Evolutionary conservation across 495 filamentous ascomycete genomes (phyloP).

Genomic region (Schizothecium vesticola): DNA sequence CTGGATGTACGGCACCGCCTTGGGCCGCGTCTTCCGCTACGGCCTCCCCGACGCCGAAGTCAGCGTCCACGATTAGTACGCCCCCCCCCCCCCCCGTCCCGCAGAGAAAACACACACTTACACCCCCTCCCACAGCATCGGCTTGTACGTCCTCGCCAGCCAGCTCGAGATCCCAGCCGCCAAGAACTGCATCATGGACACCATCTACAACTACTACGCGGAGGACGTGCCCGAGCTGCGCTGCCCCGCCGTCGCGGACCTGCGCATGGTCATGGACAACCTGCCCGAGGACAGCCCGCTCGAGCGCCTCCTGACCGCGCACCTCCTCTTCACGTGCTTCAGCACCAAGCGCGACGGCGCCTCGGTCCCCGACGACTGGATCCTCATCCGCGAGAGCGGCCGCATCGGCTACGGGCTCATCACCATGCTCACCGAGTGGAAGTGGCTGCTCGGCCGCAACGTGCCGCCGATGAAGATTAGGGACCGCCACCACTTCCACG

Average conservation of each 20-base stretch:
- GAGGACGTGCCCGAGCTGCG: not conserved
- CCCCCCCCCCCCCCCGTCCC: not conserved
- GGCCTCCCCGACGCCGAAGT: constrained; percentile 12
- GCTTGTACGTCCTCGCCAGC: constrained; percentile 24
- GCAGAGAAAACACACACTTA: not conserved
- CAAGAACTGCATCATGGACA: constrained; percentile 15
- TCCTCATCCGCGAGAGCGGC: not conserved
- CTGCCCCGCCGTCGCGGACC: constrained; percentile 17
- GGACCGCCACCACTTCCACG: constrained; percentile 22
- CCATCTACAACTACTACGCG: constrained; percentile 19
- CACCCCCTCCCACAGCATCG: constrained; percentile 13
- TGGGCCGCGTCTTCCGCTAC: constrained; percentile 17
- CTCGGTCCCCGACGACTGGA: constrained; percentile 18
- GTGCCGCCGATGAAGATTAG: constrained; percentile 26
- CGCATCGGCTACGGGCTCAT: constrained; percentile 16
- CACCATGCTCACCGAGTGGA: constrained; percentile 27
- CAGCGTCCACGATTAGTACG: constrained; percentile 27
- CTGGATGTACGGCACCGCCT: constrained; percentile 29
- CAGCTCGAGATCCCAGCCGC: constrained; percentile 17
- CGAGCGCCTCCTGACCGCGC: constrained; percentile 21
- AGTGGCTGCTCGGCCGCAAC: constrained; percentile 13
- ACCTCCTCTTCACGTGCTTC: constrained; percentile 23
- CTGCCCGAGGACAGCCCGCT: constrained; percentile 17
- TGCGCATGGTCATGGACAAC: constrained; percentile 21
- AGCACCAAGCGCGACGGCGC: constrained; percentile 4